These are phyloP conservation scores for Asterochloris erici DNA, from an alignment of 139 green algal genomes.

Conservation along the genomic window DNA sequence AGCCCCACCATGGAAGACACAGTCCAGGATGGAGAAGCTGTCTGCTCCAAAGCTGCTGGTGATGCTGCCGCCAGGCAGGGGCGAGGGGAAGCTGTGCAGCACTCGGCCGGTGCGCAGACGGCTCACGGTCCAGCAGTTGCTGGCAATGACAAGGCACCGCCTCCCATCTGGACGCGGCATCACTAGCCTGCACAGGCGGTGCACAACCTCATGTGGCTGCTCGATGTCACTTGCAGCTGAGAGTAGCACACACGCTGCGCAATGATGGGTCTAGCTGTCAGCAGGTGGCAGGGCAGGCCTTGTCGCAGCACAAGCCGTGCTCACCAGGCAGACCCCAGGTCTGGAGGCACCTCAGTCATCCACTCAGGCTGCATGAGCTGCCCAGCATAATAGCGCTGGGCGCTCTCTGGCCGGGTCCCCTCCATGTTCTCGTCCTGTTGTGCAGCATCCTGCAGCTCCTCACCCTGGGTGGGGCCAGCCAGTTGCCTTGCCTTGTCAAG, in stretches of 20 bases:
- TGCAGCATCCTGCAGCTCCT: too few relatives aligned
- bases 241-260: neutral
- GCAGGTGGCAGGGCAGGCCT: neutral
- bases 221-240: neutral
- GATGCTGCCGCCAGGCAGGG: constrained; percentile 48
- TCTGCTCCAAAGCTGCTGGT: constrained; percentile 9
- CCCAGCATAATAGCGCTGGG: constrained; percentile 44
- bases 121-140: constrained; percentile 39
- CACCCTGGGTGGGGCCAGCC: too few relatives aligned
- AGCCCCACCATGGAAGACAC: constrained; percentile 63
- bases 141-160: constrained; percentile 75
- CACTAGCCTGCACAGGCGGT: neutral
- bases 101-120: constrained; percentile 49
- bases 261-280: neutral
- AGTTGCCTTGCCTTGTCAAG: too few relatives aligned
- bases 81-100: constrained; percentile 56
- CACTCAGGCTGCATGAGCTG: constrained; percentile 89
- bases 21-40: constrained; percentile 79
- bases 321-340: constrained; percentile 70
- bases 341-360: constrained; percentile 79
- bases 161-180: constrained; percentile 78
- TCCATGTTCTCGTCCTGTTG: too few relatives aligned
- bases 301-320: neutral
- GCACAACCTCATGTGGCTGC: neutral
- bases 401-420: neutral